A percentile compares a stretch with the other conserved stretches of the same genome.
These are phyloP conservation scores for Linnemannia hyalina DNA, from an alignment of 192 early-diverging fungal species.

Conservation along the genomic window DNA sequence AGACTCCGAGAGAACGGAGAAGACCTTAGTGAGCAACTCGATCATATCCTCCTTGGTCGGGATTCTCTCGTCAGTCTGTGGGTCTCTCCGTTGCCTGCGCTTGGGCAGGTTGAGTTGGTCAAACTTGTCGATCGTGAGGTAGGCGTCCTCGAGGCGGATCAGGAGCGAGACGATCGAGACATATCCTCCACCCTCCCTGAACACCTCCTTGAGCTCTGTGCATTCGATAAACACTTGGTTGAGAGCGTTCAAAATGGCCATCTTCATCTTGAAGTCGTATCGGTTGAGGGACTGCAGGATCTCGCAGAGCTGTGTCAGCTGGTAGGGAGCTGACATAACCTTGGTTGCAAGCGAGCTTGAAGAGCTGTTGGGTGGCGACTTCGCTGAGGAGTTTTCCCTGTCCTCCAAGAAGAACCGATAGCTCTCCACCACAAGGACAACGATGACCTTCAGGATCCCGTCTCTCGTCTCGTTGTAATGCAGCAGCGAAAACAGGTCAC, in stretches of 20 bases:
- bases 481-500: conserved; percentile 69
- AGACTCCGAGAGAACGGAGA: conserved; percentile 65
- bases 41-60: conserved; percentile 55
- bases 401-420: conserved; percentile 53
- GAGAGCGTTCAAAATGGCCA: conserved; percentile 67
- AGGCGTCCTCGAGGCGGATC: conserved; percentile 66
- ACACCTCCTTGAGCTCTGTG: conserved; percentile 65
- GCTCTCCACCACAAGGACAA: conserved; percentile 62
- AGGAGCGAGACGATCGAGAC: conserved; percentile 70
- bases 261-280: conserved; percentile 68
- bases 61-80: conserved; percentile 43
- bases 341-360: conserved; percentile 26
- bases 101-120: conserved; percentile 33
- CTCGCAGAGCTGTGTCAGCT: conserved; percentile 71
- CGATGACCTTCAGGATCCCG: conserved; percentile 63
- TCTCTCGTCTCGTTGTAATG: conserved; percentile 66
- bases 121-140: conserved; percentile 37
- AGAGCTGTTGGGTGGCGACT: conserved; percentile 25
- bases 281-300: conserved; percentile 66
- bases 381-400: conserved; percentile 11
- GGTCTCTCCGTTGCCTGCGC: conserved; percentile 25
- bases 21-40: conserved; percentile 59
- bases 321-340: conserved; percentile 52
- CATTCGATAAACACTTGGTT: conserved; percentile 63
- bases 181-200: conserved; percentile 71